These are phyloP conservation scores for Suillus alpinus DNA, from an alignment of 768 basidiomycete species.

Conservation along the genomic window DNA sequence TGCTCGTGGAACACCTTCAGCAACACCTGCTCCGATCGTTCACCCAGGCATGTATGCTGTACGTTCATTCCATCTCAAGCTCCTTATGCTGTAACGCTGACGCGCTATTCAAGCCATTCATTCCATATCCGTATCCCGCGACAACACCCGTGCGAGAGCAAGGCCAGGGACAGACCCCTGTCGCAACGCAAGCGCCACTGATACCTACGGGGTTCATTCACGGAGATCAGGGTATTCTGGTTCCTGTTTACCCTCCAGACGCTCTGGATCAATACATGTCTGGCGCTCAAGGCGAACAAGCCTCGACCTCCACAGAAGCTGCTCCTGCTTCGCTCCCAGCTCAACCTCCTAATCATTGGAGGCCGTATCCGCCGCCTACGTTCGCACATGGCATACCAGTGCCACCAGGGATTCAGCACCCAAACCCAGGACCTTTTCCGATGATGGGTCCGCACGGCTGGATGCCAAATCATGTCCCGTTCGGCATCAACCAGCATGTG, in stretches of 20 bases:
- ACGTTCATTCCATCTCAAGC: conserved; percentile 19
- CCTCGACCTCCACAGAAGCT: conserved; percentile 12
- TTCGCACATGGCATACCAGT: conserved; percentile 14
- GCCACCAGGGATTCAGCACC: conserved; percentile 29
- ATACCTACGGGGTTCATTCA: conserved; percentile 69
- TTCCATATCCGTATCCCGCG: conserved; percentile 45
- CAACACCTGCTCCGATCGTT: conserved; percentile 36
- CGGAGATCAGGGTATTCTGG: conserved; percentile 68
- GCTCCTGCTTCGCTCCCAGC: conserved; percentile 23
- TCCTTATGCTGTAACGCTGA: conserved; percentile 10
- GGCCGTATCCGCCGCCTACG: conserved; percentile 28
- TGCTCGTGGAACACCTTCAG: conserved; percentile 31
- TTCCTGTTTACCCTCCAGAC: conserved; percentile 69
- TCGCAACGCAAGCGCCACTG: conserved; percentile 49
- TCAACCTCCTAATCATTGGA: conserved; percentile 32
- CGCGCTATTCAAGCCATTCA: conserved; percentile 38
- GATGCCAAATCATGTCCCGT: conserved; percentile 26
- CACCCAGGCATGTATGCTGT: conserved; percentile 47
- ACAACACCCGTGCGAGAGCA: conserved; percentile 22
- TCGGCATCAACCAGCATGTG: conserved; percentile 16
- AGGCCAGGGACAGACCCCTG: conserved; percentile 13
- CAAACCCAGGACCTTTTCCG: conserved; percentile 24
- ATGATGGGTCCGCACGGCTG: conserved; percentile 21
- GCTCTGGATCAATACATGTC: conserved; percentile 70
- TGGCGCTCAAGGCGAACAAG: conserved; percentile 33